A percentile compares a stretch with the other conserved stretches of the same genome.
Conservation (phyloP, 306 rosid species). For the Dryas drummondii region DNA sequence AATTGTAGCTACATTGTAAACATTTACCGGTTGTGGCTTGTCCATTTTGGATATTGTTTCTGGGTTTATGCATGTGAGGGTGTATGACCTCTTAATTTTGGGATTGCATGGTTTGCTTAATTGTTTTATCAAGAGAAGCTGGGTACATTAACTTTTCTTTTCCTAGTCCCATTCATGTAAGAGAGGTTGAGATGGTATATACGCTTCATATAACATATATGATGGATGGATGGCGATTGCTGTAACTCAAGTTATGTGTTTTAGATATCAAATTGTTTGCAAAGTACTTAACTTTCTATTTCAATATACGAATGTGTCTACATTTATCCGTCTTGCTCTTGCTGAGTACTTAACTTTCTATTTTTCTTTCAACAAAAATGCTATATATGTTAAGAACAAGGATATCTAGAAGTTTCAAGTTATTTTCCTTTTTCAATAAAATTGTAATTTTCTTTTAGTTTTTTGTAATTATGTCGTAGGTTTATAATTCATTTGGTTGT, state of each 20-base stretch:
- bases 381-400: too few species aligned
- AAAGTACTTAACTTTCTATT: background rate
- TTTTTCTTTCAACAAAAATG: too few species aligned
- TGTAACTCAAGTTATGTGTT: background rate
- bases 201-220: background rate
- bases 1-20: background rate
- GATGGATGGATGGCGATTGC: background rate
- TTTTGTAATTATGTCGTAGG: too few species aligned
- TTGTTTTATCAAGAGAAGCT: background rate
- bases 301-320: too few species aligned
- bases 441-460: too few species aligned
- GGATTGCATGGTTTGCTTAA: background rate
- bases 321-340: too few species aligned
- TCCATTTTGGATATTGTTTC: background rate
- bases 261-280: background rate
- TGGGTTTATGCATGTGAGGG: conserved; percentile 9
- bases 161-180: conserved; percentile 35
- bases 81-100: background rate
- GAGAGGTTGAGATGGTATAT: conserved; percentile 60
- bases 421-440: too few species aligned
- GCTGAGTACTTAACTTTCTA: too few species aligned
- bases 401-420: too few species aligned
- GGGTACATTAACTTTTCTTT: conserved; percentile 10
- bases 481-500: too few species aligned
- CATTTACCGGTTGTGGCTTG: background rate